A percentile compares a stretch with the other conserved stretches of the same genome.
Evolutionary conservation across 495 filamentous ascomycete genomes (phyloP).

Genomic region (Penicillium paxilli): DNA sequence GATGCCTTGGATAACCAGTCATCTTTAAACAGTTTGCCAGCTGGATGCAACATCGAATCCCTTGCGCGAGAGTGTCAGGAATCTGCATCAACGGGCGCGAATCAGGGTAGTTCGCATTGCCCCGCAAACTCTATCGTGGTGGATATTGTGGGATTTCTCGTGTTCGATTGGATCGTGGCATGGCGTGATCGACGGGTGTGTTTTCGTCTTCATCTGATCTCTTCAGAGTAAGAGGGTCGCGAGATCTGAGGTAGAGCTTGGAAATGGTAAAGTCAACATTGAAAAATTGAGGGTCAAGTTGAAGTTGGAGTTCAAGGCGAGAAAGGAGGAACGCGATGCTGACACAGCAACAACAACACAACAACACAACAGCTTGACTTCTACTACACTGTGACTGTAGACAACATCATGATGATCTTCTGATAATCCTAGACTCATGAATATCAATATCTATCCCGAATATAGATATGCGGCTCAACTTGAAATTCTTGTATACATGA

Average conservation of each 20-base stretch:
- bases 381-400: neutral
- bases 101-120: constrained; percentile 5
- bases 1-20: neutral
- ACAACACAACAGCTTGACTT: neutral
- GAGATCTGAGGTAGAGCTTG: neutral
- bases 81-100: constrained; percentile 10
- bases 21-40: neutral
- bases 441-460: no score
- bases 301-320: neutral
- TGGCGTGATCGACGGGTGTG: constrained; percentile 17
- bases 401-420: neutral
- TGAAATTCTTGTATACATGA: no score
- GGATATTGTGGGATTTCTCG: neutral
- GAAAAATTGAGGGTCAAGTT: no score
- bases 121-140: neutral
- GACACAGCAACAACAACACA: no score
- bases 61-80: constrained; percentile 3
- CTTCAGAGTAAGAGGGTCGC: neutral
- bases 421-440: no score
- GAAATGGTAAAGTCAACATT: neutral
- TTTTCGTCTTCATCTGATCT: constrained; percentile 9
- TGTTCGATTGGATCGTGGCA: constrained; percentile 12
- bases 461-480: no score
- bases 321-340: neutral
- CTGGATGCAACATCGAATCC: constrained; percentile 4